Base-by-base conservation (phyloP, 2,329 filamentous ascomycete species). In the Pseudopyricularia cyperi region DNA sequence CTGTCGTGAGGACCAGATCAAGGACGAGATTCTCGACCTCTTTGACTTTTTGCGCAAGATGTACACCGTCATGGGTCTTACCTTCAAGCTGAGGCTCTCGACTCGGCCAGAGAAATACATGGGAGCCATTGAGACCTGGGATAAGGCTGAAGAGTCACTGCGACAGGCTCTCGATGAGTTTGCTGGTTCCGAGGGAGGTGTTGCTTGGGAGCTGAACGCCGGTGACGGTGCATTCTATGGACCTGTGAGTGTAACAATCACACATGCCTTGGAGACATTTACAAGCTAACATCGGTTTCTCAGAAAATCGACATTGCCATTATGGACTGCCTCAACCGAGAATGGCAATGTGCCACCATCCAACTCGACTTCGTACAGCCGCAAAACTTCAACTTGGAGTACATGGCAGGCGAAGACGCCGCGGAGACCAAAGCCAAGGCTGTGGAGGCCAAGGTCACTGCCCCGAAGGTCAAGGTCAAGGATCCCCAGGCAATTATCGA, bases 211-310 rank as follows among this genome's bases (percentile, higher is more conserved):
- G 66, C 74, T 95, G 50, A 95, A 97, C 68, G 85, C 89, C 55
- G 93, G 91, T 53, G 93, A 98, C 61, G 93, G 93, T 64, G 93
- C 93, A 51, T 98, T 97, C 71, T 98, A 98, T 67, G 93, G 93
- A 2, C 93, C 93, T 50, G 48, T 50, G 98, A 98, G 79, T 95
- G 96, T 60, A 91, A 97, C 61, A 91, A 96, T 63, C 93, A 87
- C 53, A 89, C 19, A 28, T 17, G 11, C 26, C 14, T 14, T 46
- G 32, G 6, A 12, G 28, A 34, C n/a, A 15, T 5, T 6, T 14
- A 49, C 3, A 32, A 22, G 35, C 35, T 35, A 46, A 46, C 19
- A 17, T 24, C 26, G 33, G 28, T 15, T 9, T 9, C 19, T 12
- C 33, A 51, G 35, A 52, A 97, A 79, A 95, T 97, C 60, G 93